A percentile compares a stretch with the other conserved stretches of the same genome.
phyloP scores from a whole-genome alignment of 805 yeast genomes.

The Yarrowia osloensis region DNA sequence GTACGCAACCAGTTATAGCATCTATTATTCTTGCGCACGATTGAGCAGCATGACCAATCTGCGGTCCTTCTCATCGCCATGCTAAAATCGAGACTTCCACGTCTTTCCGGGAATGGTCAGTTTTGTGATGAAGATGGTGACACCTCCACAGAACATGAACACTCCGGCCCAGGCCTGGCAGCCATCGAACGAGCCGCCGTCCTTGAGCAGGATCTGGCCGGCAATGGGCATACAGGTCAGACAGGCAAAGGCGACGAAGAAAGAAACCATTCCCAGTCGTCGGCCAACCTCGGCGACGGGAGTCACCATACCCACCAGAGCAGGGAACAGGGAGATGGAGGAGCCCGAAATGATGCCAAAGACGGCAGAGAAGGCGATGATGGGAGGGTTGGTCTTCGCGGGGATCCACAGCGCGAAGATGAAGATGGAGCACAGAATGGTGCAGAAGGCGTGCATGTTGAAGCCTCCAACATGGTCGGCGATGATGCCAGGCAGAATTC shows the following conservation, averaged over 20 bases:
- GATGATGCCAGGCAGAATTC: constrained; percentile 55
- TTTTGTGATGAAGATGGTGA: constrained; percentile 15
- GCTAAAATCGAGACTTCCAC: constrained; percentile 21
- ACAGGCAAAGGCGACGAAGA: constrained; percentile 45
- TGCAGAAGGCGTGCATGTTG: constrained; percentile 55
- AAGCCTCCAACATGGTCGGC: constrained; percentile 60
- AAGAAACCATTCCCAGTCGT: constrained; percentile 66
- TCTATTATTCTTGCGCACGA: neutral
- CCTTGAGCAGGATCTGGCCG: constrained; percentile 36
- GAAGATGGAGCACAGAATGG: constrained; percentile 49
- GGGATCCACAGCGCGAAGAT: constrained; percentile 66
- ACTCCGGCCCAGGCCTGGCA: constrained; percentile 27
- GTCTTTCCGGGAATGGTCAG: constrained; percentile 39
- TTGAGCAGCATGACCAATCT: neutral
- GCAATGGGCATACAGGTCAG: constrained; percentile 46
- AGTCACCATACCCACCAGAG: constrained; percentile 64
- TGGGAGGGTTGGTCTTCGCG: constrained; percentile 38
- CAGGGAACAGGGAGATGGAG: constrained; percentile 64
- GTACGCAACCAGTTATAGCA: neutral
- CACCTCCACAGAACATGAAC: constrained; percentile 31
- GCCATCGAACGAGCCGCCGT: constrained; percentile 5
- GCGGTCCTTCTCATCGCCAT: neutral
- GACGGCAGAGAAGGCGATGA: constrained; percentile 54
- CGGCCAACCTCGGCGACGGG: constrained; percentile 65
- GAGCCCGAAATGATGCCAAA: constrained; percentile 65